A percentile compares a stretch with the other conserved stretches of the same genome.
These are phyloP conservation scores for Candida pseudoviswanathii DNA, from an alignment of 1,139 yeast species.

Conservation along the genomic window DNA sequence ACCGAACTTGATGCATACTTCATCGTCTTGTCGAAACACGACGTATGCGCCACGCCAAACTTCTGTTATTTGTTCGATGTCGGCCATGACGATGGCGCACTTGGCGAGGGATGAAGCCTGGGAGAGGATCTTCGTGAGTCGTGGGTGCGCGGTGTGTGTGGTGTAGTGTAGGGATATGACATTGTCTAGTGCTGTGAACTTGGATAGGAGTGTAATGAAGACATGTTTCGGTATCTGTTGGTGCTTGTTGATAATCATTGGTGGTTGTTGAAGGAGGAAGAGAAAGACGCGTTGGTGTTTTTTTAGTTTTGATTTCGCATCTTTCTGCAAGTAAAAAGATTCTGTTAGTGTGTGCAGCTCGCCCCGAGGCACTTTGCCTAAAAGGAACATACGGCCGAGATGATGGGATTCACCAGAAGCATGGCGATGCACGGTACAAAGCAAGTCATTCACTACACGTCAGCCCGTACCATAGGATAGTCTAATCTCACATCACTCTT, in stretches of 20 bases:
- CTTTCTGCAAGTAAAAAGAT: too few relatives aligned
- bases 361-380: too few relatives aligned
- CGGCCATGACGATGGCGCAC: conserved; percentile 18
- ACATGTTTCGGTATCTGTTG: conserved; percentile 14
- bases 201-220: conserved; percentile 10
- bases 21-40: conserved; percentile 16
- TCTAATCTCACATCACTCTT: too few relatives aligned
- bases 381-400: too few relatives aligned
- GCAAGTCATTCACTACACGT: too few relatives aligned
- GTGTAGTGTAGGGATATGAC: conserved; percentile 28
- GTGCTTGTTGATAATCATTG: conserved; percentile 7
- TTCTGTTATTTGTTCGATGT: conserved; percentile 20
- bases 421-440: too few relatives aligned
- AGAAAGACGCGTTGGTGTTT: not conserved
- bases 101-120: conserved; percentile 23
- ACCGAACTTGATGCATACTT: conserved; percentile 12
- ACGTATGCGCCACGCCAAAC: conserved; percentile 20
- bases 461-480: too few relatives aligned
- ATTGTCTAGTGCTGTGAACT: conserved; percentile 27
- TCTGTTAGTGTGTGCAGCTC: too few relatives aligned
- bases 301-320: too few relatives aligned
- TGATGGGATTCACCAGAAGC: too few relatives aligned
- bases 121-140: conserved; percentile 21
- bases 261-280: not conserved
- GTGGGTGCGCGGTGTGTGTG: conserved; percentile 28